A percentile compares a stretch with the other conserved stretches of the same genome.
Evolutionary conservation across 2,329 filamentous ascomycete genomes (phyloP).

Genomic region (Talaromyces verruculosus): DNA sequence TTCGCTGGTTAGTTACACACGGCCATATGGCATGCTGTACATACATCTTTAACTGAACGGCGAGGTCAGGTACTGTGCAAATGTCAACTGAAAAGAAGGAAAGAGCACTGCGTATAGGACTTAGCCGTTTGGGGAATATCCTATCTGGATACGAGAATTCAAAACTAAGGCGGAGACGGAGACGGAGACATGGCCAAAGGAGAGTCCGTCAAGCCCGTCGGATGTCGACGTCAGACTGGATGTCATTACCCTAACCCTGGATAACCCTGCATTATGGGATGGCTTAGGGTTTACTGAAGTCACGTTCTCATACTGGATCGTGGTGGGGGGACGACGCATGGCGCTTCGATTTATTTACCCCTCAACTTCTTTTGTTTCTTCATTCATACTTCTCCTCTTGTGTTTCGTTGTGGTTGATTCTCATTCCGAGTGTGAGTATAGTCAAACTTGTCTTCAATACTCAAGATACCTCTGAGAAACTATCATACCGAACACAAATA

Average conservation of each 20-base stretch:
- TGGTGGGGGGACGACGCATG: not conserved
- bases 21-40: not conserved
- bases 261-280: not conserved
- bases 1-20: not conserved
- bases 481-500: not conserved
- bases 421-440: not conserved
- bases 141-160: not conserved
- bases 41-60: not conserved
- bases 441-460: not conserved
- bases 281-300: not conserved
- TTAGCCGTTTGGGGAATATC: not conserved
- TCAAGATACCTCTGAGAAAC: not conserved
- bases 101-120: not conserved
- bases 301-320: conserved; percentile 2
- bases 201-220: no score
- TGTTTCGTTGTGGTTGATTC: not conserved
- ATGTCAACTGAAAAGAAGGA: not conserved
- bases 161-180: not conserved
- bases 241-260: not conserved
- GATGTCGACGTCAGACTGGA: not conserved
- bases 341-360: not conserved
- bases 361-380: not conserved
- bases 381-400: not conserved
- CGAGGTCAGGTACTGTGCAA: not conserved
- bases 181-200: not conserved